Conservation (phyloP, 441 rosid species). For the Raphanus hybrid region DNA sequence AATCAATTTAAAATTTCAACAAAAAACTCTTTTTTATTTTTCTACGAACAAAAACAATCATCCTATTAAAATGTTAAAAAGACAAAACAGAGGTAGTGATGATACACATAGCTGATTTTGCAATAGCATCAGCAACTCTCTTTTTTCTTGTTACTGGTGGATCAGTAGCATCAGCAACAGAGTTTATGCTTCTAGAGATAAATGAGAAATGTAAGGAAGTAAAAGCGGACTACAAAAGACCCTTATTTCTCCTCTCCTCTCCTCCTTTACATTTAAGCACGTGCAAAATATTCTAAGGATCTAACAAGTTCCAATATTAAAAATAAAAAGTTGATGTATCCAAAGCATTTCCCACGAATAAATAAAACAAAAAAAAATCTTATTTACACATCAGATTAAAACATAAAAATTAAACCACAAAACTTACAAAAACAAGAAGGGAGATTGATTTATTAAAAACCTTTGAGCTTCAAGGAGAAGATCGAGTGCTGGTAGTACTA, state of each 20-base stretch:
- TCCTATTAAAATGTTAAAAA: no score
- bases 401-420: background rate
- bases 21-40: no score
- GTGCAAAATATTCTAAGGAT: slow-evolving; percentile 13
- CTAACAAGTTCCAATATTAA: slow-evolving; percentile 7
- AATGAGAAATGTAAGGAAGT: no score
- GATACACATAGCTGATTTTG: no score
- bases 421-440: background rate
- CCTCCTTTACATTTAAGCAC: background rate
- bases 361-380: background rate
- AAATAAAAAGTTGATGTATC: slow-evolving; percentile 13
- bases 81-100: no score
- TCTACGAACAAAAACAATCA: no score
- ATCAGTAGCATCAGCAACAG: no score
- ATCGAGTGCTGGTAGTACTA: background rate
- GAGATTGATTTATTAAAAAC: background rate
- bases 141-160: no score
- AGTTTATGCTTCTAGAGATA: no score
- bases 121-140: no score
- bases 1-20: no score
- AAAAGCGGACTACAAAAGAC: background rate
- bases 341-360: slow-evolving; percentile 21
- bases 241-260: background rate
- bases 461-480: background rate
- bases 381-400: background rate